Base-by-base conservation (phyloP, 2,329 filamentous ascomycete species). In the Sordariomycetes sp. region DNA sequence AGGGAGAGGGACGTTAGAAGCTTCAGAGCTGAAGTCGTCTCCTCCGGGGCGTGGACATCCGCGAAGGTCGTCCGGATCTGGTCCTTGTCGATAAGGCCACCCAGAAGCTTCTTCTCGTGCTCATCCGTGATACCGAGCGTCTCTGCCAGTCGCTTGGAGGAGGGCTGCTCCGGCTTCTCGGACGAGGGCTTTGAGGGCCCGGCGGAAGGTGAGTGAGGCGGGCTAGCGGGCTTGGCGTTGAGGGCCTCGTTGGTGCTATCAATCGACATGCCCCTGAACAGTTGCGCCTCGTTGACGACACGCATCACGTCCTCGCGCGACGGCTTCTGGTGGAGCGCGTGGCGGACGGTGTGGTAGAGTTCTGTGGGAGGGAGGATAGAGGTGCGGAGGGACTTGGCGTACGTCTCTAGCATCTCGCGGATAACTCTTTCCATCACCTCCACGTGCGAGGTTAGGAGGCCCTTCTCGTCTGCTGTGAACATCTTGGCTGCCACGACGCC, bases 1-100 rank as follows among this genome's bases (percentile, higher is more conserved):
- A 99, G 78, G 0, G 92, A 94, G 20, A 99, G 77, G 1, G 89
- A 90, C 0, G 94, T 99, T 55, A 97, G 79, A 5, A 90, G 90
- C 69, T 93, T 91, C 58, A 99, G 79, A 1, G 92, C 88, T 24
- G 94, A 89, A 34, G 95, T 88, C 2, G 90, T 96, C 60, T 92
- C 90, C 0, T 79, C 72, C 0, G 91, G 85, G 1, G 87, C 90
- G 65, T 96, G 90, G 22, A 99, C 88, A 68, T 96, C 89, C 25
- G 82, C 79, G 68, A 97, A 99, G 0, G 90, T 95, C 0, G 89
- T 95, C 61, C 85, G 85, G 63, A 99, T 90, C 65, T 88, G 88
- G 53, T 86, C 79, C 7, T 89, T 83, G 66, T 96, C 85, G 40
- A 96, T 85, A 3, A 97, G 86, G 11, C 93, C 91, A 3, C 83